These are phyloP conservation scores for Ambrosiella xylebori DNA, from an alignment of 2,329 filamentous ascomycete genomes.

Conservation along the genomic window DNA sequence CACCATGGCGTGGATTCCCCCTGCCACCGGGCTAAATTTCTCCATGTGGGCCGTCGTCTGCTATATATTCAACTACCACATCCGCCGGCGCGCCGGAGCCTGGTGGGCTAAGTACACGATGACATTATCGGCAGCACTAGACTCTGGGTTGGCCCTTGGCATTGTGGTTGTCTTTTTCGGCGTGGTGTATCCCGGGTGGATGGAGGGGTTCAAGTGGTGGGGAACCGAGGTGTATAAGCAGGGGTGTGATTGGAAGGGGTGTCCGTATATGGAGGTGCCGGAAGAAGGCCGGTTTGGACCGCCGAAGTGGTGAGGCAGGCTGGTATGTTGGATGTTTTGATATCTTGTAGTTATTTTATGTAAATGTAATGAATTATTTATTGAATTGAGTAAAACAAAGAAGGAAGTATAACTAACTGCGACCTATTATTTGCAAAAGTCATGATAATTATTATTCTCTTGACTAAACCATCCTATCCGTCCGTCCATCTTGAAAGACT, in stretches of 20 bases:
- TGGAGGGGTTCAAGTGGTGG: conserved; percentile 67
- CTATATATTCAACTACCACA: conserved; percentile 65
- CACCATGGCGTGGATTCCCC: conserved; percentile 70
- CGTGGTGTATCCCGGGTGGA: conserved; percentile 65
- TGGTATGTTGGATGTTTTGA: too few species aligned
- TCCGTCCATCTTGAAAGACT: background rate
- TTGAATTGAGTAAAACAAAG: too few species aligned
- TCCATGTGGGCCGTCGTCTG: conserved; percentile 74
- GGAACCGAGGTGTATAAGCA: conserved; percentile 72
- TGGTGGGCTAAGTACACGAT: conserved; percentile 93
- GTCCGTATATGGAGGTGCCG: conserved; percentile 47
- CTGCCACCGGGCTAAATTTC: conserved; percentile 74
- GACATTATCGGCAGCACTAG: conserved; percentile 68
- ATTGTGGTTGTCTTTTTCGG: conserved; percentile 75
- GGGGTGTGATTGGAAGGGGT: conserved; percentile 74
- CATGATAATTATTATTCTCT: background rate
- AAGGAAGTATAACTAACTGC: too few species aligned
- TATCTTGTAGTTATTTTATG: too few species aligned
- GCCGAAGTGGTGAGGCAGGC: conserved; percentile 32
- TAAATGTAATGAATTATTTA: too few species aligned
- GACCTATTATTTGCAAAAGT: background rate
- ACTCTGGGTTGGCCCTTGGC: conserved; percentile 67
- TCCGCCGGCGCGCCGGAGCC: conserved; percentile 48
- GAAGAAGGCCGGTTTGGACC: conserved; percentile 52
- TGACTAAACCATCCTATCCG: background rate